Evolutionary conservation across 257 asterid species (phyloP).

Genomic region (Galeopsis tetrahit): DNA sequence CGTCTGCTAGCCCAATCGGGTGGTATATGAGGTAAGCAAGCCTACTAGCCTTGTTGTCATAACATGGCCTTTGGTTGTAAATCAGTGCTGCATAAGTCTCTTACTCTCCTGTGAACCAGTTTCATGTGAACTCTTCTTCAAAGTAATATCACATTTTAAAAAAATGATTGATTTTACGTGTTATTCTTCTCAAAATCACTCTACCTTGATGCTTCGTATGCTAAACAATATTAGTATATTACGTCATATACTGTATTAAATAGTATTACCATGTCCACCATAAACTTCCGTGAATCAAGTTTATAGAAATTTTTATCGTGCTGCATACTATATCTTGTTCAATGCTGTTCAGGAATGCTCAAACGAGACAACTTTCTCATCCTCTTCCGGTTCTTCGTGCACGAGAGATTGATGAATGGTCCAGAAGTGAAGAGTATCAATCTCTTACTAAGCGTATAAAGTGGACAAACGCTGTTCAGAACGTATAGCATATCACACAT

Average conservation of each 20-base stretch:
- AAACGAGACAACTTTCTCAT: conserved; percentile 91
- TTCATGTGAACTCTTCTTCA: too few species aligned
- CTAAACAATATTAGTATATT: too few species aligned
- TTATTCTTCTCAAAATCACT: too few species aligned
- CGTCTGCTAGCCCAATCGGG: conserved; percentile 91
- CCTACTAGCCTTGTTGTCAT: conserved; percentile 20
- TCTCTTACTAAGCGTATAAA: conserved; percentile 63
- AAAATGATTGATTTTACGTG: too few species aligned
- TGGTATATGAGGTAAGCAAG: conserved; percentile 82
- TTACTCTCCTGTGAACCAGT: too few species aligned
- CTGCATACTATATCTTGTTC: conserved; percentile 15
- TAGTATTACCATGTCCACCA: too few species aligned
- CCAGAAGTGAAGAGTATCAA: conserved; percentile 78
- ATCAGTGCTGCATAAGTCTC: neutral
- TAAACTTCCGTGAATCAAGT: too few species aligned
- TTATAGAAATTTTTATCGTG: neutral
- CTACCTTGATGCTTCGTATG: too few species aligned
- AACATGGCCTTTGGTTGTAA: conserved; percentile 19
- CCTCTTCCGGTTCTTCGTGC: conserved; percentile 98
- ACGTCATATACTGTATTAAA: too few species aligned
- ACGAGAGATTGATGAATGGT: conserved; percentile 95
- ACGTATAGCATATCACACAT: conserved; percentile 32
- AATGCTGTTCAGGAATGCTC: conserved; percentile 74
- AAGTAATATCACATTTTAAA: too few species aligned
- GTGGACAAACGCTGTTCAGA: conserved; percentile 44